phyloP scores from a whole-genome alignment of 352 stramenopile species.

The Globisporangium heterothallicum region DNA sequence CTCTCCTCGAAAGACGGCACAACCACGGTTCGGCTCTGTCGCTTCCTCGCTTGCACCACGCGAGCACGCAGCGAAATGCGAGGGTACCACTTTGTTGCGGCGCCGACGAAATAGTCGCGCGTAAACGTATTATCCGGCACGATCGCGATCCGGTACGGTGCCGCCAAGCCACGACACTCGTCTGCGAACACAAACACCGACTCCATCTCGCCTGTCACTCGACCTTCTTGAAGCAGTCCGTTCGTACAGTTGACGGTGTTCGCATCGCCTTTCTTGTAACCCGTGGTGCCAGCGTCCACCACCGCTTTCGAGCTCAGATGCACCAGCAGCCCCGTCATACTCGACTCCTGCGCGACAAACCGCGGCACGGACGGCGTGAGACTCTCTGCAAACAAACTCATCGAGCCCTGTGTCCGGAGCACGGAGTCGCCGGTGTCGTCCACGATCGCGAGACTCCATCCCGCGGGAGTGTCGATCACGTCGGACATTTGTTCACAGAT shows the following conservation, averaged over 20 bases:
- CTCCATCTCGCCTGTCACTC: not conserved
- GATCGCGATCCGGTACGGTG: conserved; percentile 50
- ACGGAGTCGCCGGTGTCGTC: too few relatives aligned
- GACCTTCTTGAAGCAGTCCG: conserved; percentile 4
- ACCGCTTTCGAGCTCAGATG: not conserved
- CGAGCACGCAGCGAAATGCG: too few relatives aligned
- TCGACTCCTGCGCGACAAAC: conserved; percentile 1
- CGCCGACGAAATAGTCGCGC: conserved; percentile 56
- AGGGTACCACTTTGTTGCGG: conserved; percentile 50
- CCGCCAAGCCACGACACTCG: conserved; percentile 18
- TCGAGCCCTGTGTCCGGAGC: too few relatives aligned
- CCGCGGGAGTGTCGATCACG: not conserved
- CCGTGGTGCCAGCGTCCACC: not conserved
- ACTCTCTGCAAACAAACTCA: too few relatives aligned
- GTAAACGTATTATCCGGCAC: conserved; percentile 51
- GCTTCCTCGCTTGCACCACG: too few relatives aligned
- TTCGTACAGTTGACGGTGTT: not conserved
- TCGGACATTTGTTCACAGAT: not conserved
- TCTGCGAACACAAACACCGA: conserved; percentile 10
- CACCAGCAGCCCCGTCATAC: conserved; percentile 2
- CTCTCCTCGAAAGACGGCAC: conserved; percentile 55
- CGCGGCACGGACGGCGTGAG: too few relatives aligned
- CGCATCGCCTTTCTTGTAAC: too few relatives aligned
- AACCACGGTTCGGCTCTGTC: too few relatives aligned
- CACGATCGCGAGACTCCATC: not conserved